A percentile compares a stretch with the other conserved stretches of the same genome.
These are phyloP conservation scores for Geotrichum phurueaensis DNA, from an alignment of 1,139 yeast species.

Conservation along the genomic window DNA sequence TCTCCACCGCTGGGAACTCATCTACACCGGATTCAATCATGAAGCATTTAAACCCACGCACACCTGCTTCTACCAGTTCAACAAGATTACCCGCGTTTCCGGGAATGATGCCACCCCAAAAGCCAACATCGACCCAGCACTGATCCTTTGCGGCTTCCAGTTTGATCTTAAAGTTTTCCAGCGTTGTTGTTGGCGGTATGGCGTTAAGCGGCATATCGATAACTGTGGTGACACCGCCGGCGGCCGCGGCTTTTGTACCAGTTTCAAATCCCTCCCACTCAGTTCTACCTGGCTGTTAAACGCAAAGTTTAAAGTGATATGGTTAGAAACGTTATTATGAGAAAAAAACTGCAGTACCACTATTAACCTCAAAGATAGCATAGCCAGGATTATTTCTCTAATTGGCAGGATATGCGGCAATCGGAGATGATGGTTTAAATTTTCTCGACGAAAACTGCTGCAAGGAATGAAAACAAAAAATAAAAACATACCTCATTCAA, in stretches of 20 bases:
- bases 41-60: slow-evolving; percentile 87
- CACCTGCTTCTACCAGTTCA: slow-evolving; percentile 77
- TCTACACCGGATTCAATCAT: slow-evolving; percentile 88
- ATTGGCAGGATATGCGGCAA: not conserved
- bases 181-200: slow-evolving; percentile 87
- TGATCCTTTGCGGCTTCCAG: slow-evolving; percentile 71
- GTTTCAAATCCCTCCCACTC: slow-evolving; percentile 95
- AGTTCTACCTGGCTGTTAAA: slow-evolving; percentile 67
- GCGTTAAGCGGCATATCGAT: slow-evolving; percentile 95
- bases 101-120: slow-evolving; percentile 94
- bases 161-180: slow-evolving; percentile 66
- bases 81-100: slow-evolving; percentile 56
- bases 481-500: slow-evolving; percentile 50
- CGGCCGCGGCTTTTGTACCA: slow-evolving; percentile 85
- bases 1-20: slow-evolving; percentile 77
- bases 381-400: not conserved
- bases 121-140: slow-evolving; percentile 89
- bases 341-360: not conserved
- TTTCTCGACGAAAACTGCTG: not conserved
- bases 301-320: not conserved
- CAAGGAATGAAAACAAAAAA: not conserved
- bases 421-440: not conserved
- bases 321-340: not conserved
- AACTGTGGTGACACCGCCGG: slow-evolving; percentile 94
- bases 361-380: not conserved